phyloP scores from a whole-genome alignment of 345 rosid genomes.

The Physaria fendleri region DNA sequence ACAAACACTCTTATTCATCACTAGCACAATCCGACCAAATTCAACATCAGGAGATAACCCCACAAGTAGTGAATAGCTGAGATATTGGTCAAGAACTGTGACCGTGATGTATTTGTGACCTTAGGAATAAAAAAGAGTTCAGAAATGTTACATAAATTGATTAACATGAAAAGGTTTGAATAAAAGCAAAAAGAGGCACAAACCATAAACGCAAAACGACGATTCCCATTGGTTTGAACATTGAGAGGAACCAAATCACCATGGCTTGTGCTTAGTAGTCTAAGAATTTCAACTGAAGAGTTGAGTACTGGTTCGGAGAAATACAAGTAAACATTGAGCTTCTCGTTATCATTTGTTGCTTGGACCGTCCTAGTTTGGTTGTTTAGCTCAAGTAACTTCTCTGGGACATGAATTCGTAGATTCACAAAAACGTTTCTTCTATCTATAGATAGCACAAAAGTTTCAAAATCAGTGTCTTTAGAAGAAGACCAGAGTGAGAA shows the following conservation, averaged over 20 bases:
- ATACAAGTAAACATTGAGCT: conserved; percentile 65
- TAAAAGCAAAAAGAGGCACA: conserved; percentile 19
- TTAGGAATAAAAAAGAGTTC: conserved; percentile 31
- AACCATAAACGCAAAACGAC: conserved; percentile 76
- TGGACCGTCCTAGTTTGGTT: conserved; percentile 59
- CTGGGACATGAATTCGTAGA: conserved; percentile 62
- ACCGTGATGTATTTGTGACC: conserved; percentile 53
- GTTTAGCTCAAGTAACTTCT: conserved; percentile 57
- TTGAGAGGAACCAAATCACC: conserved; percentile 55
- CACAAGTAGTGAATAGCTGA: conserved; percentile 66
- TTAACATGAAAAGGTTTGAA: not conserved
- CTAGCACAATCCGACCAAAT: conserved; percentile 63
- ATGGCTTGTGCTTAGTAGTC: conserved; percentile 42
- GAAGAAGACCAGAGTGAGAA: not conserved
- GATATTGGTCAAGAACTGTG: conserved; percentile 43
- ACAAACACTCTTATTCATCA: conserved; percentile 66
- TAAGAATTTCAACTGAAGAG: conserved; percentile 55
- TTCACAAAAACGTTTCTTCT: conserved; percentile 62
- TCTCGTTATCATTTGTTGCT: conserved; percentile 60
- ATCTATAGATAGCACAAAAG: conserved; percentile 38
- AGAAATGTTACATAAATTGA: not conserved
- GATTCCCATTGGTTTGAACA: conserved; percentile 51
- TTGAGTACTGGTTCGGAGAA: conserved; percentile 76
- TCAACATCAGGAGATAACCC: conserved; percentile 43
- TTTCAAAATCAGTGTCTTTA: not conserved